Evolutionary conservation across 148 eudicot genomes (phyloP).

Genomic region (Salicornia ramosissima): DNA sequence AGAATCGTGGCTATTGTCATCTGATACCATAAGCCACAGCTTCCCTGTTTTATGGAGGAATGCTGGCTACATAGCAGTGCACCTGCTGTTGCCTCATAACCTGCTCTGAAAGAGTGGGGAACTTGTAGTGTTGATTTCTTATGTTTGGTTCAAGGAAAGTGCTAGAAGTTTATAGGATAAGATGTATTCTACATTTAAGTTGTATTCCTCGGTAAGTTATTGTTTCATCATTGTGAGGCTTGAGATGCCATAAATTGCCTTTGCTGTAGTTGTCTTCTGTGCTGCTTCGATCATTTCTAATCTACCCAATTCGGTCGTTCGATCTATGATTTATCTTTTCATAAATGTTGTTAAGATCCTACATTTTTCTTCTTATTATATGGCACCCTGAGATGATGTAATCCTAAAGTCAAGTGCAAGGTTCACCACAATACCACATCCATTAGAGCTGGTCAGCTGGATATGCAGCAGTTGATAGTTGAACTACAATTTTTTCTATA

Average conservation of each 20-base stretch:
- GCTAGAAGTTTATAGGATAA: neutral
- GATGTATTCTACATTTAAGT: no score
- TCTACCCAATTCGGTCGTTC: neutral
- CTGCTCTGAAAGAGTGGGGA: no score
- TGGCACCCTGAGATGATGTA: no score
- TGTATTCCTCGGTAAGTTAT: neutral
- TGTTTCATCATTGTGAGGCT: neutral
- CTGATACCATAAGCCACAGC: neutral
- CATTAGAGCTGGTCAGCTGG: no score
- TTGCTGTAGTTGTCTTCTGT: no score
- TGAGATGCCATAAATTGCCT: no score
- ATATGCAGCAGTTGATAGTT: no score
- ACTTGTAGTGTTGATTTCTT: neutral
- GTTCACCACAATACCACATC: neutral
- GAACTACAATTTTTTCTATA: neutral
- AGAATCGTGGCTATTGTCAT: neutral
- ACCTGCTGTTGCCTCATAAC: no score
- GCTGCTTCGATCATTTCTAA: no score
- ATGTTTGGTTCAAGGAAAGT: neutral
- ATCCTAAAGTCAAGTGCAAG: neutral
- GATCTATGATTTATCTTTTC: neutral
- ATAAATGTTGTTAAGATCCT: no score
- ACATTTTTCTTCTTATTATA: no score
- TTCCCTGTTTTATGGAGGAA: slow-evolving; percentile 1
- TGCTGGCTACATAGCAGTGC: neutral